Percentiles rank a stretch among this genome's conserved stretches.
These are phyloP conservation scores for Fagopyrum esculentum DNA, from an alignment of 148 eudicot genomes.

Conservation along the genomic window DNA sequence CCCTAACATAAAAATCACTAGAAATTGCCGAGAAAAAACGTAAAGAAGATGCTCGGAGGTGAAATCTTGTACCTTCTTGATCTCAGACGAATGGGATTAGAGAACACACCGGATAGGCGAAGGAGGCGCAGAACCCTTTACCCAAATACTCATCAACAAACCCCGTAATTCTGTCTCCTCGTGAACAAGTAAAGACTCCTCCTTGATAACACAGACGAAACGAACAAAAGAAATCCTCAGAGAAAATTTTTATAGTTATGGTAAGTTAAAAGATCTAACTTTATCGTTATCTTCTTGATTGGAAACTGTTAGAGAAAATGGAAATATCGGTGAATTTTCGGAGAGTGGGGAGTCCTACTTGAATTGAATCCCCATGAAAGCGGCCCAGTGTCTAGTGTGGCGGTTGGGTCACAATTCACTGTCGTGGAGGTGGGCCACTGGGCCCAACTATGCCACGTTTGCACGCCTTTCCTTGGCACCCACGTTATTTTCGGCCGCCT, in stretches of 20 bases:
- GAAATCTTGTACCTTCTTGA: not conserved
- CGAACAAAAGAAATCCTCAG: not conserved
- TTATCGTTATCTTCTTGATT: not conserved
- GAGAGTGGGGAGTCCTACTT: not conserved
- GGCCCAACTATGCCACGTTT: not conserved
- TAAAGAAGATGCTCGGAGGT: not conserved
- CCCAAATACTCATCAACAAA: too few species aligned
- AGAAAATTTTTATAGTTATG: not conserved
- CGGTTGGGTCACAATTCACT: slow-evolving; percentile 7
- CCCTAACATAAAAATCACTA: not conserved
- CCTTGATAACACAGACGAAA: too few species aligned
- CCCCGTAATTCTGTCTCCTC: too few species aligned
- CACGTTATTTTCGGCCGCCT: slow-evolving; percentile 1
- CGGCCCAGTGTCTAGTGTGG: not conserved
- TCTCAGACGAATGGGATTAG: not conserved
- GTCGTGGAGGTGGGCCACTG: not conserved
- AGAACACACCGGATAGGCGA: not conserved
- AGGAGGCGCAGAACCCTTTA: not conserved
- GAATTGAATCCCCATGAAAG: not conserved
- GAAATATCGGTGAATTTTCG: not conserved
- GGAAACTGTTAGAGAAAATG: not conserved
- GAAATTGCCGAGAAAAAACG: not conserved
- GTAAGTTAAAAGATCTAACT: not conserved
- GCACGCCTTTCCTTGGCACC: not conserved
- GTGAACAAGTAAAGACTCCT: too few species aligned